Conservation (phyloP, 164 flowering plant species). For the Berberis vulgaris region DNA sequence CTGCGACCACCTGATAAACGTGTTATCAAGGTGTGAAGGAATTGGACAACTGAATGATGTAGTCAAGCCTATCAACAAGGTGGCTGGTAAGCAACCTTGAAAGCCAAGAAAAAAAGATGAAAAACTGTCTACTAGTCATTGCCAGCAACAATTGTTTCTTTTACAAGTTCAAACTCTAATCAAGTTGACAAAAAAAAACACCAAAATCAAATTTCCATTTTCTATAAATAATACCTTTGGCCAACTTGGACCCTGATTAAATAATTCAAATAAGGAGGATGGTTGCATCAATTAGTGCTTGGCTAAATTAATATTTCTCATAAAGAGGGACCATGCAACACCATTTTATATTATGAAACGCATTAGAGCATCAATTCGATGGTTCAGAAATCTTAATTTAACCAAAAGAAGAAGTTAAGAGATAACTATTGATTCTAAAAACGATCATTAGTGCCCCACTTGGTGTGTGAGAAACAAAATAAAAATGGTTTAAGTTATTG, state of each 20-base stretch:
- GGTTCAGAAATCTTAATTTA: constrained; percentile 11
- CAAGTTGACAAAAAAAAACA: constrained; percentile 13
- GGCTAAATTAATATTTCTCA: neutral
- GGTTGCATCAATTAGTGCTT: constrained; percentile 5
- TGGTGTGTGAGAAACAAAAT: constrained; percentile 7
- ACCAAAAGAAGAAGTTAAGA: constrained; percentile 12
- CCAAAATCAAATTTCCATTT: constrained; percentile 11
- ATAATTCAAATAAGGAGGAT: constrained; percentile 8
- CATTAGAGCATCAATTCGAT: constrained; percentile 24
- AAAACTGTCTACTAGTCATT: too few relatives aligned
- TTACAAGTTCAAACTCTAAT: constrained; percentile 9
- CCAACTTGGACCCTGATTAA: constrained; percentile 19
- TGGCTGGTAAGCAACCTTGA: too few relatives aligned
- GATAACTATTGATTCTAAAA: constrained; percentile 14
- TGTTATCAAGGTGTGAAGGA: too few relatives aligned
- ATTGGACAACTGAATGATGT: too few relatives aligned
- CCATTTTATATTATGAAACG: constrained; percentile 2
- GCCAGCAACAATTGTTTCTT: neutral
- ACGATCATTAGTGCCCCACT: constrained; percentile 19
- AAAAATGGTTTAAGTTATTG: neutral
- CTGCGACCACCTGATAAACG: too few relatives aligned
- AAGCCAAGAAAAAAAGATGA: too few relatives aligned
- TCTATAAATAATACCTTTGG: neutral
- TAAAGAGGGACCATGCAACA: constrained; percentile 8
- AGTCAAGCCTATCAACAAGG: too few relatives aligned